phyloP scores from a whole-genome alignment of 2,329 filamentous ascomycete genomes.

The Epichloe aotearoae region DNA sequence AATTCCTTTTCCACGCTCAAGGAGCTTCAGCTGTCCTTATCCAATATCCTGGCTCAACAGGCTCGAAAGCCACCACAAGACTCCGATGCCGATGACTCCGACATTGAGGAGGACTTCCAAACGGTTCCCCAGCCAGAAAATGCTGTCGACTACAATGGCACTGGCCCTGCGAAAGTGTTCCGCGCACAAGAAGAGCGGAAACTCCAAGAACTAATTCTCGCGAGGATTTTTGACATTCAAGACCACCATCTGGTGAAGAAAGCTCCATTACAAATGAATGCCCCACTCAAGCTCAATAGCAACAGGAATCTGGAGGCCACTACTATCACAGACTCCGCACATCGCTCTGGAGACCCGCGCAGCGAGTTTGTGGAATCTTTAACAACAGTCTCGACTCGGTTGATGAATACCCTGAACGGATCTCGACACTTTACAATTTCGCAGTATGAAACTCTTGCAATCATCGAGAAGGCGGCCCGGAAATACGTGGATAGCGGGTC shows the following conservation, averaged over 20 bases:
- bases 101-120: constrained; percentile 43
- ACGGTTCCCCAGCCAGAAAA: constrained; percentile 23
- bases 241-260: constrained; percentile 23
- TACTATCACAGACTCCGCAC: constrained; percentile 3
- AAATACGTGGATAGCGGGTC: constrained; percentile 31
- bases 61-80: constrained; percentile 24
- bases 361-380: constrained; percentile 21
- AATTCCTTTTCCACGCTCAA: constrained; percentile 41
- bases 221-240: constrained; percentile 39
- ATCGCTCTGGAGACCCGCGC: constrained; percentile 13
- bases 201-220: constrained; percentile 39
- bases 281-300: constrained; percentile 7
- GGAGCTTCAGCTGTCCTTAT: constrained; percentile 45
- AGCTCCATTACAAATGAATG: constrained; percentile 15
- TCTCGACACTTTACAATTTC: constrained; percentile 19
- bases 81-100: constrained; percentile 34
- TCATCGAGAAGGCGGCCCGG: constrained; percentile 36
- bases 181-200: constrained; percentile 40
- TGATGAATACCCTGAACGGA: constrained; percentile 29
- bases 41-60: constrained; percentile 32
- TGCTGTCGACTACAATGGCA: constrained; percentile 21
- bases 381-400: constrained; percentile 25
- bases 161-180: constrained; percentile 30
- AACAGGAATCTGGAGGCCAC: constrained; percentile 6
- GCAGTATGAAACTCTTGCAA: constrained; percentile 34